Evolutionary conservation across 345 rosid species (phyloP).

Genomic region (Streptanthus diversifolius): DNA sequence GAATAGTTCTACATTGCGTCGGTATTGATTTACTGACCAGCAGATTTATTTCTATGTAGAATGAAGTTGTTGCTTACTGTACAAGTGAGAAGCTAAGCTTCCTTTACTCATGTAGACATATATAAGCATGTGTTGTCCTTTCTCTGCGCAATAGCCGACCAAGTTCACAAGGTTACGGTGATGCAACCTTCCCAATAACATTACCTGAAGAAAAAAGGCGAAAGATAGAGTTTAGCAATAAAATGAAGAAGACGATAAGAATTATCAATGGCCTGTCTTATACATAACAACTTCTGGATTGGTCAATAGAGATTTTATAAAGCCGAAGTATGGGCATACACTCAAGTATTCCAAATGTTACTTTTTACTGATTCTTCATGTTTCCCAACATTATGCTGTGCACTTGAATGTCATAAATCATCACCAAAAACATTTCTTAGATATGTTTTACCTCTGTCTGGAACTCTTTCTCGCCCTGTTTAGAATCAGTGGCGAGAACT

Average conservation of each 20-base stretch:
- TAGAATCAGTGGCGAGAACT: slow-evolving; percentile 93
- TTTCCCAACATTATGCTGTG: too few species aligned
- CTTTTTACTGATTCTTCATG: neutral
- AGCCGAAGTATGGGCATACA: neutral
- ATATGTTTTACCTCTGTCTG: slow-evolving; percentile 78
- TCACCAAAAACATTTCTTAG: neutral
- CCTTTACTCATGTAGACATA: slow-evolving; percentile 98
- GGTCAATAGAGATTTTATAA: neutral
- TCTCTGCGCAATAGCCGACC: slow-evolving; percentile 96
- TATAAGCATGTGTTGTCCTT: slow-evolving; percentile 88
- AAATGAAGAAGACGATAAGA: neutral
- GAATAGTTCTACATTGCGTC: neutral
- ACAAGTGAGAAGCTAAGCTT: slow-evolving; percentile 90
- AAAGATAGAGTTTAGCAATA: neutral
- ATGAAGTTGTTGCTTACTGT: slow-evolving; percentile 58
- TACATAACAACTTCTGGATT: neutral
- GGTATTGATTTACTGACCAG: neutral
- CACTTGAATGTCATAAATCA: neutral
- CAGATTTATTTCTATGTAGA: neutral
- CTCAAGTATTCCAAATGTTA: neutral
- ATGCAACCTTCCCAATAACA: slow-evolving; percentile 93
- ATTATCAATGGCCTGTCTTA: neutral
- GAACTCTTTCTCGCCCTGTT: slow-evolving; percentile 98
- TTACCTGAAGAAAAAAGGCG: slow-evolving; percentile 50
- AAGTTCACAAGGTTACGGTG: slow-evolving; percentile 94